These are phyloP conservation scores for Pseudogymnoascus verrucosus DNA, from an alignment of 2,329 filamentous ascomycete genomes.

Conservation along the genomic window DNA sequence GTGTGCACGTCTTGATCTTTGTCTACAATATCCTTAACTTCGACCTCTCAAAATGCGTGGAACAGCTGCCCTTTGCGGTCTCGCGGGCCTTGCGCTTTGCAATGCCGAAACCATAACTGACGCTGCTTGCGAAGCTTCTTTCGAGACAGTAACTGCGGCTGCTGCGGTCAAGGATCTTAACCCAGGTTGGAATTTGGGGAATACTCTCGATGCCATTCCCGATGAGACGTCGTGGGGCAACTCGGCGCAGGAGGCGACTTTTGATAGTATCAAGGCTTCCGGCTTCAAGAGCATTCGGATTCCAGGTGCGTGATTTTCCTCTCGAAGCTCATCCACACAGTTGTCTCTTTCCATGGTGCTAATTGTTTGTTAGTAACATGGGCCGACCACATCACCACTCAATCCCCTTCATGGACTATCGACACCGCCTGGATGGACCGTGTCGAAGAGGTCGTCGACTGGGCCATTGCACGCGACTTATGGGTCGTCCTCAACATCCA, in stretches of 20 bases:
- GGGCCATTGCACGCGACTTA: slow-evolving; percentile 42
- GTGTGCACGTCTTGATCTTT: background rate
- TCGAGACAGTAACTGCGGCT: slow-evolving; percentile 19
- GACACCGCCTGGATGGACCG: slow-evolving; percentile 47
- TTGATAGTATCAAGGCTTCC: slow-evolving; percentile 42
- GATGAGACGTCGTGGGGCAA: slow-evolving; percentile 54
- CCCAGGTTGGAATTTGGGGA: slow-evolving; percentile 54
- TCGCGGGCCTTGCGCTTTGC: background rate
- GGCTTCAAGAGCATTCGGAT: slow-evolving; percentile 52
- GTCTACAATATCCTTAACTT: background rate
- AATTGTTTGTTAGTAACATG: slow-evolving; percentile 42
- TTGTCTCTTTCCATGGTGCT: background rate
- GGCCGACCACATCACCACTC: slow-evolving; percentile 45
- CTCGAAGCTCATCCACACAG: background rate
- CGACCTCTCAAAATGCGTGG: background rate
- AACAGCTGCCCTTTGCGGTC: background rate
- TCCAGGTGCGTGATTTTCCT: slow-evolving; percentile 31
- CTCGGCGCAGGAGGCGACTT: slow-evolving; percentile 41
- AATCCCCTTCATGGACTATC: slow-evolving; percentile 45
- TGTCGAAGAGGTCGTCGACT: slow-evolving; percentile 49
- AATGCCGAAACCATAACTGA: slow-evolving; percentile 3
- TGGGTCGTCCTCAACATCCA: slow-evolving; percentile 51
- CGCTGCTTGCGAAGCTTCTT: slow-evolving; percentile 15
- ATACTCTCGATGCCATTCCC: slow-evolving; percentile 49
- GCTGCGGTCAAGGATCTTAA: slow-evolving; percentile 37